phyloP scores from a whole-genome alignment of 2,329 filamentous ascomycete genomes.

The Botrytis squamosa region DNA sequence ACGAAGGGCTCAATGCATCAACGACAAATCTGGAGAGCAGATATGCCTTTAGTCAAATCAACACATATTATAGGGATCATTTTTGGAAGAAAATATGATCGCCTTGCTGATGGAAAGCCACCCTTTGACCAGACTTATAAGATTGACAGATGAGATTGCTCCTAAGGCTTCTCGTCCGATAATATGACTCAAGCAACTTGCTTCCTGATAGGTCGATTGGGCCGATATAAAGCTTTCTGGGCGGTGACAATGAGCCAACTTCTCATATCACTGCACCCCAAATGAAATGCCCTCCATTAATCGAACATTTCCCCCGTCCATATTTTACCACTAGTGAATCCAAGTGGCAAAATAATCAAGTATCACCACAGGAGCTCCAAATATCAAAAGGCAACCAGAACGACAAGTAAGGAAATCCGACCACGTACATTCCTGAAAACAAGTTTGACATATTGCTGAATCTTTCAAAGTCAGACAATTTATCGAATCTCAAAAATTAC shows the following conservation, averaged over 20 bases:
- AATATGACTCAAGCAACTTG: constrained; percentile 14
- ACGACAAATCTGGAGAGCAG: neutral
- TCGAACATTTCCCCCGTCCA: neutral
- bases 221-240: neutral
- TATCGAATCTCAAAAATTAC: neutral
- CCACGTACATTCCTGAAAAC: constrained; percentile 41
- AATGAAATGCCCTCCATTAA: neutral
- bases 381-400: constrained; percentile 16
- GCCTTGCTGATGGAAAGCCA: neutral
- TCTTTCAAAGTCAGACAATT: constrained; percentile 1
- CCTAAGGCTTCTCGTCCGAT: neutral
- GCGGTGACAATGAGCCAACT: constrained; percentile 11
- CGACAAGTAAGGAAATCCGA: constrained; percentile 18
- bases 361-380: neutral
- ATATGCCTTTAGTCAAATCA: neutral
- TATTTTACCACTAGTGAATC: neutral
- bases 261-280: neutral
- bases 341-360: neutral
- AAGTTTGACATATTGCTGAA: constrained; percentile 38
- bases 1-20: neutral
- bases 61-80: neutral
- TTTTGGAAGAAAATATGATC: neutral
- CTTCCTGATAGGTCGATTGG: constrained; percentile 6
- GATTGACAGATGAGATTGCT: neutral
- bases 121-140: neutral